phyloP scores from a whole-genome alignment of 805 yeast species.

The Priceomyces castillae region DNA sequence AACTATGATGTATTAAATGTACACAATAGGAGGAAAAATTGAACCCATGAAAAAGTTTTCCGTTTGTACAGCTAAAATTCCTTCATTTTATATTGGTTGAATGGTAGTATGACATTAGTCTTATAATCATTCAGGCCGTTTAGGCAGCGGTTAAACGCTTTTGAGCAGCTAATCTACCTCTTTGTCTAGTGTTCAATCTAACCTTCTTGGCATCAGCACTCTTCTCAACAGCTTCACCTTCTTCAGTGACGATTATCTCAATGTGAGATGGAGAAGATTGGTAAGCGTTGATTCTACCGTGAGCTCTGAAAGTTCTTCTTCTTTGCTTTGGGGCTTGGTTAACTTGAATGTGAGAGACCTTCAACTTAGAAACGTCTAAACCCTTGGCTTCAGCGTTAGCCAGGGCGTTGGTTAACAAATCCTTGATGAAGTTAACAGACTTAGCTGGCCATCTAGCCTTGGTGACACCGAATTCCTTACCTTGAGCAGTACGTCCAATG shows the following conservation, averaged over 20 bases:
- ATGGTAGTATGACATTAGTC: background rate
- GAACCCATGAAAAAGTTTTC: conserved; percentile 10
- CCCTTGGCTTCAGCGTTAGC: conserved; percentile 99
- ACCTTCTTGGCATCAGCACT: conserved; percentile 65
- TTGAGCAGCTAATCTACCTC: conserved; percentile 86
- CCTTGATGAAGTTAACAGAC: conserved; percentile 93
- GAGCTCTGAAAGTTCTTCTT: conserved; percentile 99
- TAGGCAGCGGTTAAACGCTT: conserved; percentile 73
- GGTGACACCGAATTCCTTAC: conserved; percentile 99
- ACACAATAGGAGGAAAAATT: conserved; percentile 10
- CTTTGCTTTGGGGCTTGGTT: conserved; percentile 99
- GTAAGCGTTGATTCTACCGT: conserved; percentile 99
- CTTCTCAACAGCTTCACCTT: conserved; percentile 90
- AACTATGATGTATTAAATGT: conserved; percentile 13
- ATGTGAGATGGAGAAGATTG: conserved; percentile 99
- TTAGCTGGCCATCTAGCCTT: conserved; percentile 99
- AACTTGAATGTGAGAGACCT: conserved; percentile 97
- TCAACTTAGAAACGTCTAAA: conserved; percentile 90
- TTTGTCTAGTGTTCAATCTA: conserved; percentile 87
- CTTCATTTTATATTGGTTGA: conserved; percentile 1
- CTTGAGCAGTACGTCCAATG: conserved; percentile 99
- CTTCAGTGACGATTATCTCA: conserved; percentile 95
- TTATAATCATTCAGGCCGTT: conserved; percentile 4
- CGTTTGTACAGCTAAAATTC: conserved; percentile 5
- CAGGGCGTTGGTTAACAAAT: conserved; percentile 94